Percentiles rank a stretch among this genome's conserved stretches.
phyloP scores from a whole-genome alignment of 441 rosid genomes.

The Erodium chrysanthum region DNA sequence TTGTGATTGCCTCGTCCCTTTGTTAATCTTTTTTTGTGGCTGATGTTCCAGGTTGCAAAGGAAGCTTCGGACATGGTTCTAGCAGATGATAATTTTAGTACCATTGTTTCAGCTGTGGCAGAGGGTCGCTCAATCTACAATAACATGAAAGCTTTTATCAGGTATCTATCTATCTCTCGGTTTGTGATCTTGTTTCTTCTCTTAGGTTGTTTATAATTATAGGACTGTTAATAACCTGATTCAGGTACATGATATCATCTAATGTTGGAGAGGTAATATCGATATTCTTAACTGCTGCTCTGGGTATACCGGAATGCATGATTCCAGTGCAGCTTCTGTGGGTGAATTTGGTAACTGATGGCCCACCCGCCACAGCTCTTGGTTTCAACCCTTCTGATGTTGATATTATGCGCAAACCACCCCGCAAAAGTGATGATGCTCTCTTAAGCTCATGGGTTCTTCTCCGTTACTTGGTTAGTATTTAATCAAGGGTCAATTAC shows the following conservation, averaged over 20 bases:
- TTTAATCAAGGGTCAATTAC: neutral
- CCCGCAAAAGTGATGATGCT: slow-evolving; percentile 40
- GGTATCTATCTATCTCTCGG: slow-evolving; percentile 13
- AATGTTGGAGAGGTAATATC: slow-evolving; percentile 46
- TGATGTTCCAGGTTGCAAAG: slow-evolving; percentile 33
- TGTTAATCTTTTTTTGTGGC: neutral
- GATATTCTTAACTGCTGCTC: slow-evolving; percentile 40
- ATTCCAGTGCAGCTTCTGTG: slow-evolving; percentile 47
- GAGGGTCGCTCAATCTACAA: slow-evolving; percentile 43
- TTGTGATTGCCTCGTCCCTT: neutral
- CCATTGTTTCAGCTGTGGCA: slow-evolving; percentile 38
- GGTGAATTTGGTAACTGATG: slow-evolving; percentile 47
- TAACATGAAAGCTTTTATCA: slow-evolving; percentile 46
- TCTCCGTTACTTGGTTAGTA: slow-evolving; percentile 40
- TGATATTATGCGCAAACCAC: slow-evolving; percentile 41
- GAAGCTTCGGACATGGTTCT: slow-evolving; percentile 47
- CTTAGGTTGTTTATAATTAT: neutral
- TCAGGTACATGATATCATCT: slow-evolving; percentile 48
- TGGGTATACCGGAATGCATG: slow-evolving; percentile 42
- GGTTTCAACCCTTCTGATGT: slow-evolving; percentile 46
- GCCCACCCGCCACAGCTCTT: slow-evolving; percentile 46
- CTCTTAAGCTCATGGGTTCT: slow-evolving; percentile 38
- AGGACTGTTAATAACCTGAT: neutral
- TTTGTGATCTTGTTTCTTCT: neutral
- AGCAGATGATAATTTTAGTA: slow-evolving; percentile 43